Evolutionary conservation across 768 basidiomycete species (phyloP).

Genomic region (Leccinum uliginosum): DNA sequence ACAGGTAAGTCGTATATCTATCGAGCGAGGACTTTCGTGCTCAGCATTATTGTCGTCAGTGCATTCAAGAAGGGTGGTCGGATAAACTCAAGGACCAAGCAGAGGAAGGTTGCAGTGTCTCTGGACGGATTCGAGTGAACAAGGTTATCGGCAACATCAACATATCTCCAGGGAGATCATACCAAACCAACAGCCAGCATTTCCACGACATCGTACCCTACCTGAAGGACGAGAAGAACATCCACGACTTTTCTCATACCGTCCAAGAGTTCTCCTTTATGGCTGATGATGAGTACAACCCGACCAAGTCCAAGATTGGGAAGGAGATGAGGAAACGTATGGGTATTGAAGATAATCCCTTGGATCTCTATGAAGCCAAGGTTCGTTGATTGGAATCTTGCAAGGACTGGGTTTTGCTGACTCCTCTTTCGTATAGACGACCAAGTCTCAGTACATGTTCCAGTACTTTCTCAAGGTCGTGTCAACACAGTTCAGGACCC

Average conservation of each 20-base stretch:
- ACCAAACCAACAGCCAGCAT: slow-evolving; percentile 78
- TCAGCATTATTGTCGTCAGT: slow-evolving; percentile 44
- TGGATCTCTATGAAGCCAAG: slow-evolving; percentile 61
- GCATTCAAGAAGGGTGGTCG: slow-evolving; percentile 90
- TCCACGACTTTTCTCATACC: slow-evolving; percentile 90
- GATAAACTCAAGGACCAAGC: slow-evolving; percentile 91
- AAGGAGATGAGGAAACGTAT: slow-evolving; percentile 65
- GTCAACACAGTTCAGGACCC: slow-evolving; percentile 87
- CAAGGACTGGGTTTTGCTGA: slow-evolving; percentile 4
- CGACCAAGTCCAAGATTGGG: slow-evolving; percentile 56
- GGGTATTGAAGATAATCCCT: slow-evolving; percentile 70
- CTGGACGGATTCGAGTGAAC: slow-evolving; percentile 90
- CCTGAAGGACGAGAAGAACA: slow-evolving; percentile 79
- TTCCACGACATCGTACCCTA: slow-evolving; percentile 92
- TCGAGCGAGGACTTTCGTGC: not conserved
- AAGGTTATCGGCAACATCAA: slow-evolving; percentile 96
- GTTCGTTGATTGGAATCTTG: slow-evolving; percentile 34
- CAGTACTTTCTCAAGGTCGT: slow-evolving; percentile 99
- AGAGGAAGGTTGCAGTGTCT: slow-evolving; percentile 90
- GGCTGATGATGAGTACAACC: slow-evolving; percentile 80
- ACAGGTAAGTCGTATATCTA: slow-evolving; percentile 55
- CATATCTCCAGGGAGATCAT: slow-evolving; percentile 91
- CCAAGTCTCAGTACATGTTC: slow-evolving; percentile 87
- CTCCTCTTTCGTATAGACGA: slow-evolving; percentile 43
- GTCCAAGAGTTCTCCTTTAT: slow-evolving; percentile 77